Evolutionary conservation across 331 rosid species (phyloP), one percentile per base, ranked within the genome.

Genomic region (Ulmus americana): DNA sequence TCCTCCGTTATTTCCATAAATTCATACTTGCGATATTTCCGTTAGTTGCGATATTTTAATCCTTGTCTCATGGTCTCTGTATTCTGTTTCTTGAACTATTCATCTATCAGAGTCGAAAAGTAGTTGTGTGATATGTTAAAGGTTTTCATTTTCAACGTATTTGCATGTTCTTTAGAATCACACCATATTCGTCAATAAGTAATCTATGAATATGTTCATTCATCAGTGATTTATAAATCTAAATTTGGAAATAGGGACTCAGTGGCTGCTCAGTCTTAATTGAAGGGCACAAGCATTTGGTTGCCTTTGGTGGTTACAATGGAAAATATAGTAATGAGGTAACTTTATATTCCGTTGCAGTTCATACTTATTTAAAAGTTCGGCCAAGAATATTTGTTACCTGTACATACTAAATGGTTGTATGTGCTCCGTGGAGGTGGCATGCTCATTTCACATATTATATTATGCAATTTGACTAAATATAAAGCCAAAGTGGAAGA

Each of bases 251-350:
- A 62, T 80, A 94, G 99, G 99, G 99, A 53, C 86, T 87, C 59
- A 82, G 84, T 77, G 82, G 85, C 73, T 84, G 91, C 86, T 82
- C 84, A 5, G 80, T 80, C 64, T 39, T 68, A 70, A 81, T 85
- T 73, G 97, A 81, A 57, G 85, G 86, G 65, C 88, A 84, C 64
- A 85, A 80, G 59, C 79, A 85, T 87, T 74, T 94, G 77, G 86
- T 89, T 77, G 80, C 95, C 60, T 94, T 94, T 70, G 99, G 99
- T 55, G 99, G 99, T 75, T 94, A 94, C 77, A 94, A 94, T 61
- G 99, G 99, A 70, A 89, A 66, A 72, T 94, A 94, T 74, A 87
- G 95, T 86, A 94, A 85, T 69, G 94, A 92, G 95, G 97, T 92
- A 82, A 62, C 76, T 69, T 56, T n/a, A 62, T 9, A 15, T 13